phyloP scores from a whole-genome alignment of 192 early-diverging fungal species.

The Backusella parvicylindrica region DNA sequence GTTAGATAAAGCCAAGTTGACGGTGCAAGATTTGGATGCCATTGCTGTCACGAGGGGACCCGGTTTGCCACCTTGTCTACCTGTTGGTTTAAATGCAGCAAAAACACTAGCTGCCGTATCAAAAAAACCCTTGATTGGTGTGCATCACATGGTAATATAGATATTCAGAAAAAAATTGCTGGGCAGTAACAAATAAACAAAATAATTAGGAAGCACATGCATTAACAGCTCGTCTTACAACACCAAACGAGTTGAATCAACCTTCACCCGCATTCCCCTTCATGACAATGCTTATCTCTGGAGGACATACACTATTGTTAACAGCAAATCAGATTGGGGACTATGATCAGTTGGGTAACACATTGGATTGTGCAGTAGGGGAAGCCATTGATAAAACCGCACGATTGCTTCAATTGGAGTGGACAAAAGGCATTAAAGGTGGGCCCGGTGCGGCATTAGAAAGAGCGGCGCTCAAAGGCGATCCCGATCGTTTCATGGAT shows the following conservation, averaged over 20 bases:
- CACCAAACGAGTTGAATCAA: constrained; percentile 9
- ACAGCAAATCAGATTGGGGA: constrained; percentile 52
- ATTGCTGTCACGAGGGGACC: constrained; percentile 78
- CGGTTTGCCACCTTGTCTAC: constrained; percentile 63
- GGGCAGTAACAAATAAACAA: not conserved
- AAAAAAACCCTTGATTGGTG: constrained; percentile 67
- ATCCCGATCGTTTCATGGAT: constrained; percentile 38
- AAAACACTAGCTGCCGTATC: constrained; percentile 68
- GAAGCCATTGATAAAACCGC: constrained; percentile 80
- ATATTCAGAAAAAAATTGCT: no score
- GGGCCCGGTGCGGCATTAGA: constrained; percentile 72
- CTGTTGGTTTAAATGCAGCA: constrained; percentile 67
- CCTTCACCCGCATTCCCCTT: constrained; percentile 60
- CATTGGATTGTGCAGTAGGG: constrained; percentile 72
- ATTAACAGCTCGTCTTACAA: constrained; percentile 66
- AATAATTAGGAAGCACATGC: constrained; percentile 69
- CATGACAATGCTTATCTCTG: constrained; percentile 68
- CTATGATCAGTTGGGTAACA: constrained; percentile 62
- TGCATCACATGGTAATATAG: constrained; percentile 68
- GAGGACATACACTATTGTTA: constrained; percentile 71
- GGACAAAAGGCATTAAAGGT: constrained; percentile 60
- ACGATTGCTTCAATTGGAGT: constrained; percentile 60
- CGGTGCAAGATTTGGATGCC: constrained; percentile 57
- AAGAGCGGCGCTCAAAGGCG: constrained; percentile 49
- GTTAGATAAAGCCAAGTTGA: constrained; percentile 50